Evolutionary conservation across 176 grass and related monocot species (phyloP).

Genomic region (Eleusine coracana): DNA sequence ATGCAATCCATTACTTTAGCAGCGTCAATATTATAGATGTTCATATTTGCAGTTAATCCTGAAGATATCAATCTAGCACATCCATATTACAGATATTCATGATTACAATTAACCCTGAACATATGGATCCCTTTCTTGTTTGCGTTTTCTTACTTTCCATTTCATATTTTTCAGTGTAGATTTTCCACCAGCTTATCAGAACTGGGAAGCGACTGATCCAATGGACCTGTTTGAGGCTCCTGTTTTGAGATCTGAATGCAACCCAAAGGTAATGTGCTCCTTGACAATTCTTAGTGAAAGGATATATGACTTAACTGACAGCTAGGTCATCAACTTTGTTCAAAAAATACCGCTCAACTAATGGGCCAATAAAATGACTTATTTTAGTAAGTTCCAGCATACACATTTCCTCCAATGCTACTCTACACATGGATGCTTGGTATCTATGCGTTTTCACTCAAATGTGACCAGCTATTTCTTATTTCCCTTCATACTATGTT

Average conservation of each 20-base stretch:
- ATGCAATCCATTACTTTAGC: conserved; percentile 1
- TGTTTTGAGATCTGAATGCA: conserved; percentile 91
- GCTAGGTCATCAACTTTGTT: not conserved
- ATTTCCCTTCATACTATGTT: not conserved
- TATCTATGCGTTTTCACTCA: conserved; percentile 6
- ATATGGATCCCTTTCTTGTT: conserved; percentile 2
- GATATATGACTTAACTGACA: not conserved
- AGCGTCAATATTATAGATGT: conserved; percentile 4
- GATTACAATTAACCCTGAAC: conserved; percentile 10
- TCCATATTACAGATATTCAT: conserved; percentile 8
- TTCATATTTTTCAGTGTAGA: conserved; percentile 65
- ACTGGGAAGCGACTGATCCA: conserved; percentile 92
- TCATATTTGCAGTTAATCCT: conserved; percentile 12
- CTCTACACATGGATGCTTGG: not conserved
- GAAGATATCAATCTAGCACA: not conserved
- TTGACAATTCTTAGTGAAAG: conserved; percentile 11
- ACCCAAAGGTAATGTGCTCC: conserved; percentile 75
- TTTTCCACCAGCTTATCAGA: conserved; percentile 92
- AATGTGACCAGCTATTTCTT: not conserved
- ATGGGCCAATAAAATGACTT: conserved; percentile 2
- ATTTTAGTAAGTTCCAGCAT: conserved; percentile 14
- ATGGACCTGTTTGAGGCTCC: conserved; percentile 84
- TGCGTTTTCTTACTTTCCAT: conserved; percentile 23
- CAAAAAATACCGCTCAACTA: conserved; percentile 16
- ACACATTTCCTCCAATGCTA: conserved; percentile 22